A percentile compares a stretch with the other conserved stretches of the same genome.
These are phyloP conservation scores for Pilasporangium apinafurcum DNA, from an alignment of 352 stramenopile genomes.

Conservation along the genomic window DNA sequence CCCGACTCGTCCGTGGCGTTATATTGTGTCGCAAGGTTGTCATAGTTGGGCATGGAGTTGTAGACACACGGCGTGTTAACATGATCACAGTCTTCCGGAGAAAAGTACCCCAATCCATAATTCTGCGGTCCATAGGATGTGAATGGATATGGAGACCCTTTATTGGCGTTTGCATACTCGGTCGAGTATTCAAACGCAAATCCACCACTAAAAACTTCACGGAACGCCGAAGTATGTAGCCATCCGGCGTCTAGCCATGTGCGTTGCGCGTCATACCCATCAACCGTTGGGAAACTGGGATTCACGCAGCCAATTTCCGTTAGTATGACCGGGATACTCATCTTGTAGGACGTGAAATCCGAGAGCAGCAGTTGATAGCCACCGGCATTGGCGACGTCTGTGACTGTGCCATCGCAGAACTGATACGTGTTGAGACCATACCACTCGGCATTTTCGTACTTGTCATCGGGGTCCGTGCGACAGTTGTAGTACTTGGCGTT, in stretches of 20 bases:
- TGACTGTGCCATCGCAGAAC: constrained; percentile 53
- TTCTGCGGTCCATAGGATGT: constrained; percentile 65
- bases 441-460: constrained; percentile 78
- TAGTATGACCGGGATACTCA: constrained; percentile 71
- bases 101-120: constrained; percentile 84
- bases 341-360: constrained; percentile 50
- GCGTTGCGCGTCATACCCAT: constrained; percentile 56
- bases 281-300: constrained; percentile 43
- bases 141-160: constrained; percentile 58
- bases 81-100: constrained; percentile 60
- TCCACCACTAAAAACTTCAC: constrained; percentile 51
- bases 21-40: constrained; percentile 38
- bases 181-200: constrained; percentile 85
- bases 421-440: constrained; percentile 86
- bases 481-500: constrained; percentile 88
- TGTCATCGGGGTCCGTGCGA: constrained; percentile 51
- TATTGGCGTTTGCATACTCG: constrained; percentile 59
- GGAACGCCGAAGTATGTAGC: constrained; percentile 38
- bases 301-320: constrained; percentile 81
- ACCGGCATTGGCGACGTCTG: constrained; percentile 18
- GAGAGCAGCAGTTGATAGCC: constrained; percentile 58
- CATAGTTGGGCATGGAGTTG: constrained; percentile 69
- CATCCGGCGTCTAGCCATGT: constrained; percentile 56
- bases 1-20: constrained; percentile 29
- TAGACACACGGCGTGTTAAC: constrained; percentile 45